Percentiles rank a stretch among this genome's conserved stretches.
These are phyloP conservation scores for Lasiosphaeria miniovina DNA, from an alignment of 495 filamentous ascomycete genomes.

Conservation along the genomic window DNA sequence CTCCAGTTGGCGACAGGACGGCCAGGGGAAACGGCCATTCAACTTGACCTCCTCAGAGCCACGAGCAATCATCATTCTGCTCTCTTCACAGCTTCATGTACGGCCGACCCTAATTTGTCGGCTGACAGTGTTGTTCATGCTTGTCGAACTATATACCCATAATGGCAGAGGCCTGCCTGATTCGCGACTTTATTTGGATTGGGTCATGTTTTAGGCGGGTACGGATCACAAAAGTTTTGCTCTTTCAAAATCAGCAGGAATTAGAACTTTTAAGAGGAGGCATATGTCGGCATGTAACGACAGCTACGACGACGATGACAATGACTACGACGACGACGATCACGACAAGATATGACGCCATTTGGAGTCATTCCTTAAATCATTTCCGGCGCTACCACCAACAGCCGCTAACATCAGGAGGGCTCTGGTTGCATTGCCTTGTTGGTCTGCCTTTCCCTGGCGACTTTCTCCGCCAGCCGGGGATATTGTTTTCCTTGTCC, in stretches of 20 bases:
- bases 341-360: neutral
- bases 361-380: no score
- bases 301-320: neutral
- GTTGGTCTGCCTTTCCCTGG: no score
- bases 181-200: neutral
- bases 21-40: constrained; percentile 10
- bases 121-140: neutral
- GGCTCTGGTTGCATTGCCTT: no score
- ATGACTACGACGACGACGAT: neutral
- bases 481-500: no score
- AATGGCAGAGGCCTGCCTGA: neutral
- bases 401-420: no score
- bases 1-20: constrained; percentile 20
- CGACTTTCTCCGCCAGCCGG: no score
- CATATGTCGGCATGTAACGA: neutral
- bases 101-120: neutral
- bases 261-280: no score
- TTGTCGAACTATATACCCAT: neutral
- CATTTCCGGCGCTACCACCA: no score
- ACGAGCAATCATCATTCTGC: neutral
- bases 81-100: neutral
- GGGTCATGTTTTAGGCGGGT: neutral
- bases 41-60: constrained; percentile 7
- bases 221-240: constrained; percentile 11
- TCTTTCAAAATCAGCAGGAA: neutral